Evolutionary conservation across 106 monocot genomes (phyloP), one percentile per base, ranked within the genome.

Genomic region (Narthecium ossifragum): DNA sequence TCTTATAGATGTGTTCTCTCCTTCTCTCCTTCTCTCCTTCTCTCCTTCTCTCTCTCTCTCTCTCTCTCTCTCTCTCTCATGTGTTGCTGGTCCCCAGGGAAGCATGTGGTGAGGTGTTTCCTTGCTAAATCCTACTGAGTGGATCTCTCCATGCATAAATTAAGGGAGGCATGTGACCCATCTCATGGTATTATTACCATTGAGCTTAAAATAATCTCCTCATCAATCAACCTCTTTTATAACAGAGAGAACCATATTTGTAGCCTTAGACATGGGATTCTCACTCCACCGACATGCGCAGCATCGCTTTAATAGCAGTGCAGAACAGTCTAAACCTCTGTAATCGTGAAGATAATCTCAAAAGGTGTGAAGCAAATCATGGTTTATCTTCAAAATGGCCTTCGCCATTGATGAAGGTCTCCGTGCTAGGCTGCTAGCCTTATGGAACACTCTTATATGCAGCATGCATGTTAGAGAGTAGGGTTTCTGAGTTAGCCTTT

Each of bases 51-150:
- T n/a, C n/a, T n/a, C n/a, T n/a, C n/a, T n/a, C n/a, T n/a, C n/a
- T n/a, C n/a, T n/a, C n/a, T n/a, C n/a, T n/a, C n/a, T n/a, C n/a
- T n/a, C n/a, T n/a, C n/a, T n/a, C n/a, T n/a, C 47, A 47, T 52
- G 52, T 50, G 34, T 14, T 50, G 63, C 27, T 64, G 49, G 64
- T 50, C 51, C 64, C 64, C 64, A 34, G 33, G 15, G 21, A 51
- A 36, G 51, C 64, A 64, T 51, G 50, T 64, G 64, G 47, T 32
- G 20, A 28, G n/a, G 31, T 37, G 8, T 10, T 31, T 69, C 18
- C 37, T 39, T 60, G 22, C 52, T 60, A 34, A 39, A 31, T 62
- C 34, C 40, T 34, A 1, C 4, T 29, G 4, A 31, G 6, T 40
- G 20, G 29, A 31, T 51, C 49, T 70, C 15, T 43, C 25, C 30